Base-by-base conservation (phyloP, 176 grass and related monocot genomes). In the Oryza australiensis region DNA sequence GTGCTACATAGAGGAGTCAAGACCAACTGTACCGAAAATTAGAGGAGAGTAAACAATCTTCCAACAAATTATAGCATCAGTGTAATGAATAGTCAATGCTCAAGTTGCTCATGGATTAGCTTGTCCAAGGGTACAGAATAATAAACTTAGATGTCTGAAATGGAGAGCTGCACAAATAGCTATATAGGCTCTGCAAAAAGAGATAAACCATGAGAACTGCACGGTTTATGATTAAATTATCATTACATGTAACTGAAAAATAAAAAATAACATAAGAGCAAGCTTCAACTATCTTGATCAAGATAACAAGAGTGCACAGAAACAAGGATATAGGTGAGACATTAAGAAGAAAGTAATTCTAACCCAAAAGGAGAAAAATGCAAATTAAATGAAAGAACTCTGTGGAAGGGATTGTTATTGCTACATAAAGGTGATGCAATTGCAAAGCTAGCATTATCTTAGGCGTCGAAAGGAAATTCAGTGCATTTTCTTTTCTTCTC, bases 31-130 rank as follows among this genome's bases (percentile, higher is more conserved):
- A 60, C 10, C 42, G 16, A 24, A 20, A 62, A 75, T 24, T 81
- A 82, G 35, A 74, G 60, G 67, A 79, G 29, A 57, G 22, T 1
- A 79, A 35, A 66, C 45, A 66, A n/a, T 43, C 20, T 74, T n/a
- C 34, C 34, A 81, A 74, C 12, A 24, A 70, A 15, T 18, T 23
- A 20, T 26, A 59, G 4, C 20, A 51, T 46, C 40, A 9, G 29
- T 3, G 22, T 60, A 72, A 59, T 43, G 65, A 9, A 42, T 26
- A 62, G n/a, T n/a, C 40, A 72, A 72, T 12, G 13, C 32, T 34
- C 27, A 74, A 46, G 13, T 53, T 68, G 12, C 28, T 49, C 27
- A 35, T 73, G 59, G 46, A 12, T 65, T 75, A 75, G 43, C 43
- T 20, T 38, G 62, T 40, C 43, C 62, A 75, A 74, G 81, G 10